Conservation (phyloP, 148 eudicot species). For the Polygonum maritimum region DNA sequence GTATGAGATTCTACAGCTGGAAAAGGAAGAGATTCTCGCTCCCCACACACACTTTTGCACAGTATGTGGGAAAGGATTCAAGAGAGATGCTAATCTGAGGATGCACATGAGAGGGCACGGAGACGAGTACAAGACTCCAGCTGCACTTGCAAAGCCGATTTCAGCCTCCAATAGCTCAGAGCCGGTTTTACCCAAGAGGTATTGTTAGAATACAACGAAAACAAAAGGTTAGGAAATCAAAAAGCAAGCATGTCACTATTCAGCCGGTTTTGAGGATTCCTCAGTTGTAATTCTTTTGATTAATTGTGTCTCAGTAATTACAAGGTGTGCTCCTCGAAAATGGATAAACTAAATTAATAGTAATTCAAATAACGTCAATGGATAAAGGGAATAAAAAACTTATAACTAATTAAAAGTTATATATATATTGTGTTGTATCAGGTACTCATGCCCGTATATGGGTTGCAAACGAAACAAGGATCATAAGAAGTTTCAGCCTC, state of each 20-base stretch:
- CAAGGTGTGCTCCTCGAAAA: too few species aligned
- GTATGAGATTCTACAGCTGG: slow-evolving; percentile 56
- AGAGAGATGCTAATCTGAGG: slow-evolving; percentile 59
- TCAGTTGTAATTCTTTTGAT: too few species aligned
- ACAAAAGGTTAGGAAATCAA: too few species aligned
- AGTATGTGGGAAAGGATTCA: slow-evolving; percentile 64
- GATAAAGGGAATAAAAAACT: too few species aligned
- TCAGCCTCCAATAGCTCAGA: slow-evolving; percentile 31
- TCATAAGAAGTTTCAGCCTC: slow-evolving; percentile 54
- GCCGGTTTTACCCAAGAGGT: slow-evolving; percentile 37
- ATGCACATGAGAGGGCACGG: slow-evolving; percentile 78
- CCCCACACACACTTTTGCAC: slow-evolving; percentile 70
- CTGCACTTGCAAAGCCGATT: slow-evolving; percentile 55
- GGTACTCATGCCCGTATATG: slow-evolving; percentile 48
- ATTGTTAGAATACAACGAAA: too few species aligned
- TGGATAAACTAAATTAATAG: too few species aligned
- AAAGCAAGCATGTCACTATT: too few species aligned
- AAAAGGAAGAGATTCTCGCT: slow-evolving; percentile 59
- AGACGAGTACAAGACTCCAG: slow-evolving; percentile 53
- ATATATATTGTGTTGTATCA: too few species aligned
- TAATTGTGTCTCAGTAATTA: too few species aligned
- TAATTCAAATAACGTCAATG: too few species aligned
- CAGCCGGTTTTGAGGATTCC: too few species aligned
- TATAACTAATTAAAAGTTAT: too few species aligned
- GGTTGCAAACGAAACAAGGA: slow-evolving; percentile 66